These are phyloP conservation scores for Hamamelis virginiana DNA, from an alignment of 164 flowering plant genomes.

Conservation along the genomic window DNA sequence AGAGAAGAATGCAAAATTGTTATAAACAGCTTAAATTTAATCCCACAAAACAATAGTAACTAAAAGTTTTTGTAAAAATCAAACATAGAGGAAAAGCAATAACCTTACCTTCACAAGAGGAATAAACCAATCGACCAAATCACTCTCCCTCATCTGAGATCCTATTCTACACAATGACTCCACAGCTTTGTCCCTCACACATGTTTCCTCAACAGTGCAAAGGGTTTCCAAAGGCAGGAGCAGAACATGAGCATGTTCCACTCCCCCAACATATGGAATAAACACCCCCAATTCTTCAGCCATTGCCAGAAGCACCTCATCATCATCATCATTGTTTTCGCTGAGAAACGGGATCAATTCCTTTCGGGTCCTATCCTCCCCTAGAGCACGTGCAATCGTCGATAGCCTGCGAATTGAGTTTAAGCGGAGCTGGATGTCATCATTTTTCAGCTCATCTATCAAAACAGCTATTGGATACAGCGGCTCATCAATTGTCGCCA, in stretches of 20 bases:
- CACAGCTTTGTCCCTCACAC: slow-evolving; percentile 95
- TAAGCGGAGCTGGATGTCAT: slow-evolving; percentile 87
- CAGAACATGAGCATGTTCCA: slow-evolving; percentile 81
- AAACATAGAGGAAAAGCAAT: not conserved
- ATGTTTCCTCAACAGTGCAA: slow-evolving; percentile 92
- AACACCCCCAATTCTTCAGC: slow-evolving; percentile 95
- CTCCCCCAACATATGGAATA: slow-evolving; percentile 94
- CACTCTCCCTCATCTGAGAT: slow-evolving; percentile 84
- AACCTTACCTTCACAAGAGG: slow-evolving; percentile 81
- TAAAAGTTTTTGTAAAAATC: not conserved
- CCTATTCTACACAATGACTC: slow-evolving; percentile 95
- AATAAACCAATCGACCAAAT: slow-evolving; percentile 80
- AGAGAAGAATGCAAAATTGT: not conserved
- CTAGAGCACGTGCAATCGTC: slow-evolving; percentile 93
- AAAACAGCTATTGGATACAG: slow-evolving; percentile 90
- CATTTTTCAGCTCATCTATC: slow-evolving; percentile 92
- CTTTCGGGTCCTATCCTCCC: slow-evolving; percentile 89
- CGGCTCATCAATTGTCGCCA: slow-evolving; percentile 90
- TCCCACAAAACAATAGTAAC: not conserved
- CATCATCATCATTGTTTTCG: slow-evolving; percentile 98
- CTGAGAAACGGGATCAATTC: slow-evolving; percentile 90
- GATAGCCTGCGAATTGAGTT: slow-evolving; percentile 90
- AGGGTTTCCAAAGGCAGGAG: slow-evolving; percentile 86
- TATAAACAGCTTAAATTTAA: not conserved
- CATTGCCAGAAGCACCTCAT: slow-evolving; percentile 96